Base-by-base conservation (phyloP, 306 rosid genomes). In the Ormosia emarginata region DNA sequence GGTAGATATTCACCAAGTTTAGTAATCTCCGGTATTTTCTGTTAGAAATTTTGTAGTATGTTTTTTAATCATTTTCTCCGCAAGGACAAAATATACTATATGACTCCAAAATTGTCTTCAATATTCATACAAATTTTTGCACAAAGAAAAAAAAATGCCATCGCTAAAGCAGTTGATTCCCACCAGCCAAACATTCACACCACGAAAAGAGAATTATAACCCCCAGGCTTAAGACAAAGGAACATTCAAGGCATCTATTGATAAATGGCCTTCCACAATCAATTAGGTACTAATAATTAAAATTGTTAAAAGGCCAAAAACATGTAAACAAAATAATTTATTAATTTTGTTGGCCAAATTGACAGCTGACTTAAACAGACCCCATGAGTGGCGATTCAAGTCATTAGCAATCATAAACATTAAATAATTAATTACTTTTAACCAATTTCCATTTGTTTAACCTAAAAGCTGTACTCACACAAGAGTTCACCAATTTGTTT, bases 381-480 rank as follows among this genome's bases (percentile, higher is more conserved):
- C 36, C 66, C 5, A 17, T 33, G 52, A 39, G 57, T 32, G 41
- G 61, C 17, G 11, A 63, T 71, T 61, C 44, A 71, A 62, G 84
- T 37, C 67, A 81, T 3, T 3, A 36, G 13, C 34, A 37, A 81
- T 39, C 49, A 9, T 65, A 72, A 18, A 62, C 29, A 74, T 30
- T 30, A 14, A 15, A 63, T 5, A 63, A 53, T 52, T 68, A 41
- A 56, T 6, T 17, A 53, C 61, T 30, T 30, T 73, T 74, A 52
- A 81, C 13, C 81, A 14, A 36, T 57, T 77, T 44, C 24, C 33
- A 59, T 49, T 83, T 62, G 24, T 77, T 82, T 62, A 77, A 70
- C 39, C 33, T 11, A 29, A 76, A 71, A 71, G 68, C 13, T 68
- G 37, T 56, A 50, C 29, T 70, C 40, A 82, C 59, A 13, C 32